Percentiles rank a stretch among this genome's conserved stretches.
Evolutionary conservation across 2,329 filamentous ascomycete species (phyloP).

Genomic region (Hymenoscyphus infarciens): DNA sequence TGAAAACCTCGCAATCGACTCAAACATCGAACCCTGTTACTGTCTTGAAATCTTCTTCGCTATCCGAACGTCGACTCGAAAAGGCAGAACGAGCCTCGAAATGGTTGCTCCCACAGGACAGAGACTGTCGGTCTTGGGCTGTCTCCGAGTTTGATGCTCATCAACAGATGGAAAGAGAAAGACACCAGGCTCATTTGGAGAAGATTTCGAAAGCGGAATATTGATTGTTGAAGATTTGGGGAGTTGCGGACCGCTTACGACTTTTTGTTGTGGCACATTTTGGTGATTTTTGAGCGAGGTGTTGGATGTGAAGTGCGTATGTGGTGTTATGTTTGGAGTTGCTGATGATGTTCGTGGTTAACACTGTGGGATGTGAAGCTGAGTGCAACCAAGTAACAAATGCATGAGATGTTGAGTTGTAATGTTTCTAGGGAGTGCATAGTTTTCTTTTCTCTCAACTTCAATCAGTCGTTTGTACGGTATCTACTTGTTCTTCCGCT

Average conservation of each 20-base stretch:
- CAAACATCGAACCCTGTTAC: too few species aligned
- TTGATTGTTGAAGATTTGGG: neutral
- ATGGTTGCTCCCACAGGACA: conserved; percentile 1
- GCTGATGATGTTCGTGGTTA: neutral
- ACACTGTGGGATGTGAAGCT: neutral
- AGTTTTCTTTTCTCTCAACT: too few species aligned
- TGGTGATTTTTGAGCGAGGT: neutral
- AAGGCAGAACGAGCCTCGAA: neutral
- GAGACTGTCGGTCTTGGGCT: conserved; percentile 1
- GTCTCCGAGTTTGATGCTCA: conserved; percentile 5
- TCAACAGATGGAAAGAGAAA: neutral
- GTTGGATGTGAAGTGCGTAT: neutral
- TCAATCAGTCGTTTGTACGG: too few species aligned
- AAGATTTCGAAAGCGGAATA: conserved; percentile 1
- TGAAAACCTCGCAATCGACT: neutral
- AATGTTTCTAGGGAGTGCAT: too few species aligned
- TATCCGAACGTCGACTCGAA: neutral
- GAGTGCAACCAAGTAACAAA: neutral
- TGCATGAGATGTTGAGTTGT: neutral
- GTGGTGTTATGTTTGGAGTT: neutral
- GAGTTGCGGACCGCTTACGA: neutral
- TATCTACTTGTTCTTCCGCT: too few species aligned
- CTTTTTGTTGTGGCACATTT: neutral
- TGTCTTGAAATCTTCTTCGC: neutral
- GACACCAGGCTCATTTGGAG: neutral